Conservation (phyloP, 352 stramenopile species). For the Vaucheria bursata region DNA sequence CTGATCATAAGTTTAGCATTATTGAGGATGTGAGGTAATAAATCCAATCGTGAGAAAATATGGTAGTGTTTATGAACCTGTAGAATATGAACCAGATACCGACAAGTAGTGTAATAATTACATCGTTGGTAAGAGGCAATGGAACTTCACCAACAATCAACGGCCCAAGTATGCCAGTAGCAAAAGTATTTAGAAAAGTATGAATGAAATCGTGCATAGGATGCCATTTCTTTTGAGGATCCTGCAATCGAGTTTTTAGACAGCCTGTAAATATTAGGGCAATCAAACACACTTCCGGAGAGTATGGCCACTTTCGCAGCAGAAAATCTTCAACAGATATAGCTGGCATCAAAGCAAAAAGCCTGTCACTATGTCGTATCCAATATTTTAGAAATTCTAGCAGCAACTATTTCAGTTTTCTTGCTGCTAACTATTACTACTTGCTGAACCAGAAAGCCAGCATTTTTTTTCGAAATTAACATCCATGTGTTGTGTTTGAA, state of each 20-base stretch:
- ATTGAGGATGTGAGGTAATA: neutral
- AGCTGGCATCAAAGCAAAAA: too few relatives aligned
- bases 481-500: too few relatives aligned
- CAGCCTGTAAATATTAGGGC: neutral
- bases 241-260: neutral
- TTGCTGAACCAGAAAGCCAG: too few relatives aligned
- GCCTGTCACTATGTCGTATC: too few relatives aligned
- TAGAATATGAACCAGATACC: neutral
- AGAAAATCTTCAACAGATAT: constrained; percentile 7
- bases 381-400: too few relatives aligned
- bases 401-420: too few relatives aligned
- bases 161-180: neutral
- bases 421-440: too few relatives aligned
- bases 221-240: neutral
- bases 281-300: neutral
- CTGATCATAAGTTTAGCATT: neutral
- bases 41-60: too few relatives aligned
- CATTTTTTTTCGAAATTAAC: too few relatives aligned
- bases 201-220: neutral
- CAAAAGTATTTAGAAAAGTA: neutral
- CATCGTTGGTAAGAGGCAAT: neutral
- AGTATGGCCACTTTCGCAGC: constrained; percentile 4
- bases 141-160: constrained; percentile 3
- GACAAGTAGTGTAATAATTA: neutral
- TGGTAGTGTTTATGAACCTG: too few relatives aligned